Evolutionary conservation across 257 asterid genomes (phyloP), one percentile per base, ranked within the genome.

Genomic region (Perilla frutescens): DNA sequence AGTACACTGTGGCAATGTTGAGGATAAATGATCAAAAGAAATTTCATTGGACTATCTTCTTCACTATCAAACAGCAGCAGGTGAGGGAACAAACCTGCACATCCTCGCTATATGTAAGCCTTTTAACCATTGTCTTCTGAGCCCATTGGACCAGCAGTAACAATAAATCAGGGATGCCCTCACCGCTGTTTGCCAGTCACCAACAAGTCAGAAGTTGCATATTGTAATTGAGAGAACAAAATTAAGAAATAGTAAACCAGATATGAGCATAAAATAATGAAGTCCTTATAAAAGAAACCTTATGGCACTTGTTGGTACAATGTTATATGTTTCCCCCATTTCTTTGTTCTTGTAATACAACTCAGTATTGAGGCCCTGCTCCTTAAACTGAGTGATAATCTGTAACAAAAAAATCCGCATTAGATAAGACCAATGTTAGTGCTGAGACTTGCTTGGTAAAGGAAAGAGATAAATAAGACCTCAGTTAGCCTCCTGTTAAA

Each of bases 241-340:
- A 44, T 6, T 2, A 43, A 53, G 15, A 74, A 55, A 49, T 39
- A 66, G 61, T 5, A 62, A 67, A 53, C 63, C 70, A 76, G 70
- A 62, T 51, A 55, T 4, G 54, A 26, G 59, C n/a, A 77, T 53
- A 32, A 51, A 69, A 31, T 43, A 71, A 14, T 32, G n/a, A 58
- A 71, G 62, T 36, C 79, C 63, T 49, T 51, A 68, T 62, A 67
- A 76, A 55, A 73, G 66, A 56, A 44, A 95, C 99, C 98, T 95
- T 84, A 92, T 85, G 72, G 99, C 99, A 74, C 99, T 95, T 4
- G 99, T 95, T 59, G 99, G 98, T 63, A 95, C 90, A 45, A 95
- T 95, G 87, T 87, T 90, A 80, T 73, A 85, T 8, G 96, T 89
- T 66, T 92, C 99, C 69, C 91, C 96, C 94, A 89, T 87, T 26